These are phyloP conservation scores for Grosmannia penicillata DNA, from an alignment of 2,329 filamentous ascomycete species.

Conservation along the genomic window DNA sequence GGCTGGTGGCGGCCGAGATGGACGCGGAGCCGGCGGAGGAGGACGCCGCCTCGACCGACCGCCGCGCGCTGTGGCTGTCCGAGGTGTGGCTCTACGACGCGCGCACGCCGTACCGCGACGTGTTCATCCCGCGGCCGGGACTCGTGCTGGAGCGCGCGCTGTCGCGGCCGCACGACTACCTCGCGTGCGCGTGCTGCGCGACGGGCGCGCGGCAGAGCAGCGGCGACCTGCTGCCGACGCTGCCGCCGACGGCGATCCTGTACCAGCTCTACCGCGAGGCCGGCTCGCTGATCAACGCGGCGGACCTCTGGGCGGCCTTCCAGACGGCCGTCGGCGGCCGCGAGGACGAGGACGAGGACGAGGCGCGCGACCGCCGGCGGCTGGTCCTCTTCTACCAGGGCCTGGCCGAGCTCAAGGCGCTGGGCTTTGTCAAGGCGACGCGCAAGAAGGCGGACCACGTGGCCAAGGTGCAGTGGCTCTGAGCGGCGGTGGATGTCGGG, in stretches of 20 bases:
- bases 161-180: slow-evolving; percentile 59
- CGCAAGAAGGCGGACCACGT: slow-evolving; percentile 89
- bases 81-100: slow-evolving; percentile 68
- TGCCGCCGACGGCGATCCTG: slow-evolving; percentile 57
- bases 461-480: slow-evolving; percentile 74
- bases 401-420: slow-evolving; percentile 66
- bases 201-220: slow-evolving; percentile 15
- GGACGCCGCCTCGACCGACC: background rate
- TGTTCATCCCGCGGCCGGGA: slow-evolving; percentile 62
- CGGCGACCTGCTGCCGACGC: slow-evolving; percentile 38
- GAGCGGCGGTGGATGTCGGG: slow-evolving; percentile 8
- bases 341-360: slow-evolving; percentile 25
- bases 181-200: slow-evolving; percentile 56
- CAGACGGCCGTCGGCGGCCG: slow-evolving; percentile 39
- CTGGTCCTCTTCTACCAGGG: slow-evolving; percentile 73
- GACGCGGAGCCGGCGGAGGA: slow-evolving; percentile 21
- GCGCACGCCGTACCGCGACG: slow-evolving; percentile 52
- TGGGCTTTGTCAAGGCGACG: slow-evolving; percentile 80
- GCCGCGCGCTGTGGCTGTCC: slow-evolving; percentile 37
- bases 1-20: slow-evolving; percentile 26
- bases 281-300: slow-evolving; percentile 61
- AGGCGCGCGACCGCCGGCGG: slow-evolving; percentile 35
- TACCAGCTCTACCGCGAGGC: slow-evolving; percentile 72
- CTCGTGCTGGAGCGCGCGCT: slow-evolving; percentile 58
- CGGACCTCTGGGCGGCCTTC: slow-evolving; percentile 69